Evolutionary conservation across 805 yeast genomes (phyloP), one percentile per base, ranked within the genome.

Genomic region (Kodamaea kaohsiungensis): DNA sequence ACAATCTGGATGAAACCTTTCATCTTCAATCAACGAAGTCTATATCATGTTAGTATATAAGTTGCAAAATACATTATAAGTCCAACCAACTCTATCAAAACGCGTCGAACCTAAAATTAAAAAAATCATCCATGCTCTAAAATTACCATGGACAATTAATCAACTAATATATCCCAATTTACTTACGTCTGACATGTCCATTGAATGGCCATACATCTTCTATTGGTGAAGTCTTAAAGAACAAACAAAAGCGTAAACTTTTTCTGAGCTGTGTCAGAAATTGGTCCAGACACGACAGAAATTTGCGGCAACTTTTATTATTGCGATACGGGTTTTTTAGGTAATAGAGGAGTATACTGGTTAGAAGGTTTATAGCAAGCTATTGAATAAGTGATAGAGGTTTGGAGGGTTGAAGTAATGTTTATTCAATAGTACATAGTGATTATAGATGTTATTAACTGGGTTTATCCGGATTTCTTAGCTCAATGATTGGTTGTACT

Each of bases 1-100:
- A 53, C 56, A 43, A 25, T 46, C 52, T 13, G 56, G 56, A 40
- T 49, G 53, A 17, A 53, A 53, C 18, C 46, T 39, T 7, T 47
- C 53, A 22, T 42, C 48, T 45, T 45, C 40, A 17, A 51, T 10
- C 18, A 46, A 51, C 22, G 47, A 46, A 16, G 22, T 37, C 43
- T 42, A 40, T 10, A 16, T 39, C 47, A 19, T 16, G 53, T 50
- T 50, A 50, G 53, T 50, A 50, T 27, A 13, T 47, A 19, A 15
- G 33, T 42, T 40, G 45, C 37, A 22, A 30, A 30, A 18, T 35
- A 30, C 35, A 9, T 30, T 3, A 12, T 17, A 3, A 13, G 19
- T 7, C 13, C 19, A 7, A 39, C 43, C 43, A 39, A 39, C 19
- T 17, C 19, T 13, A 5, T 15, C 9, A 39, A 39, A 30, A 30